phyloP scores from a whole-genome alignment of 257 asterid genomes.

The Leonotis leonurus region DNA sequence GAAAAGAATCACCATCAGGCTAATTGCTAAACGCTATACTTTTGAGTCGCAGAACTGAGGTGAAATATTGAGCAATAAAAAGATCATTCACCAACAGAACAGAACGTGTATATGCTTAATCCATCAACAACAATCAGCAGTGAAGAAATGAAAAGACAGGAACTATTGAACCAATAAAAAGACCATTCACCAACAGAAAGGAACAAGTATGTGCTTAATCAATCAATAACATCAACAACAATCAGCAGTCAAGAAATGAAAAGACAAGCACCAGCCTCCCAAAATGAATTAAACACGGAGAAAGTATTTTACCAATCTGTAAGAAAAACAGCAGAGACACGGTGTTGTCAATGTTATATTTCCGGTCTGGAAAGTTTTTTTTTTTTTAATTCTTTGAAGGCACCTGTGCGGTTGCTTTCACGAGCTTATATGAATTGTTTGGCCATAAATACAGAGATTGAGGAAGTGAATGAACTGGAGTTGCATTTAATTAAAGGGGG shows the following conservation, averaged over 20 bases:
- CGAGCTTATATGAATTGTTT: neutral
- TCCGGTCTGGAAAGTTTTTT: neutral
- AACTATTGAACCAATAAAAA: neutral
- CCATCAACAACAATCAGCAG: too few species aligned
- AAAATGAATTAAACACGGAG: neutral
- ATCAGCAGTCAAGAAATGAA: neutral
- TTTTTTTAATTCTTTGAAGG: too few species aligned
- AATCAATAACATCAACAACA: conserved; percentile 1
- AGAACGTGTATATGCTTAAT: too few species aligned
- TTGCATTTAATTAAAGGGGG: neutral
- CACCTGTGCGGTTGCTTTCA: conserved; percentile 4
- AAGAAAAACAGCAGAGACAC: neutral
- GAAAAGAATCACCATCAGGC: neutral
- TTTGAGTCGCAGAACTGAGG: neutral
- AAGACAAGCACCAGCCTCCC: neutral
- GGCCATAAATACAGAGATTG: neutral
- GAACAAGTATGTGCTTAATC: neutral
- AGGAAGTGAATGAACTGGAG: neutral
- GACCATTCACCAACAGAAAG: neutral
- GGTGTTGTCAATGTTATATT: too few species aligned
- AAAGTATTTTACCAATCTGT: neutral
- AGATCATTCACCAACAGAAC: too few species aligned
- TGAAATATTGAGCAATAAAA: too few species aligned
- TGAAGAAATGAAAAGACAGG: too few species aligned
- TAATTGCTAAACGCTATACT: neutral